Evolutionary conservation across 2,329 filamentous ascomycete species (phyloP).

Genomic region (Coniochaeta sp.): DNA sequence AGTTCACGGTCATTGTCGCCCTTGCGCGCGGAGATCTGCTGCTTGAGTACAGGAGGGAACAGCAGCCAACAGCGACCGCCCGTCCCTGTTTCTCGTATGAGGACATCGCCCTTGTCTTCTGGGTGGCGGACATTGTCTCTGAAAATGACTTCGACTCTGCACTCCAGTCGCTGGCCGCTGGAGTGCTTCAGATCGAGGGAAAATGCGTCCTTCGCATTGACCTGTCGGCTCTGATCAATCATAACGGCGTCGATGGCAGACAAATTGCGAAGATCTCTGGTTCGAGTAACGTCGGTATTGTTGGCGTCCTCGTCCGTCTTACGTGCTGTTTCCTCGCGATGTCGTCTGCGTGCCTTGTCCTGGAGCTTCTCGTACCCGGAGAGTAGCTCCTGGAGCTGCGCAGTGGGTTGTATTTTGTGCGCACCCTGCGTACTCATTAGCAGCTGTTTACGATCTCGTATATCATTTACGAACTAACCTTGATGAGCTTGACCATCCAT

Average conservation of each 20-base stretch:
- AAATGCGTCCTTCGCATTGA: slow-evolving; percentile 86
- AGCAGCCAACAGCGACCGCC: slow-evolving; percentile 71
- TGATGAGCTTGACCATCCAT: slow-evolving; percentile 77
- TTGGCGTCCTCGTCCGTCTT: slow-evolving; percentile 77
- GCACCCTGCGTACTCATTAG: slow-evolving; percentile 39
- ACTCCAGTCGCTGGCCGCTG: slow-evolving; percentile 82
- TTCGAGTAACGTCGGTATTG: slow-evolving; percentile 72
- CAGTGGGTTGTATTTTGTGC: slow-evolving; percentile 45
- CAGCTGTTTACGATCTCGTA: slow-evolving; percentile 14
- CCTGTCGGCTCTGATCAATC: slow-evolving; percentile 73
- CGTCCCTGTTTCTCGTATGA: slow-evolving; percentile 84
- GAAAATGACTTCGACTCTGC: slow-evolving; percentile 79
- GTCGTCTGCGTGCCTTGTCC: slow-evolving; percentile 62
- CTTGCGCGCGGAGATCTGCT: slow-evolving; percentile 69
- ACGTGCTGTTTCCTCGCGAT: slow-evolving; percentile 62
- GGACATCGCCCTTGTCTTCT: slow-evolving; percentile 69
- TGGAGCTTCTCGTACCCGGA: slow-evolving; percentile 66
- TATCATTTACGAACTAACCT: slow-evolving; percentile 36
- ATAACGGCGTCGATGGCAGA: slow-evolving; percentile 61
- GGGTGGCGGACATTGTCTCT: slow-evolving; percentile 69
- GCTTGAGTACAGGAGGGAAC: slow-evolving; percentile 77
- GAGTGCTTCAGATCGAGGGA: slow-evolving; percentile 80
- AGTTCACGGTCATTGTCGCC: slow-evolving; percentile 67
- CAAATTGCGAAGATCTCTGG: slow-evolving; percentile 72
- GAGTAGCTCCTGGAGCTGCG: slow-evolving; percentile 51